phyloP scores from a whole-genome alignment of 495 filamentous ascomycete species.

The Thermochaetoides thermophila region DNA sequence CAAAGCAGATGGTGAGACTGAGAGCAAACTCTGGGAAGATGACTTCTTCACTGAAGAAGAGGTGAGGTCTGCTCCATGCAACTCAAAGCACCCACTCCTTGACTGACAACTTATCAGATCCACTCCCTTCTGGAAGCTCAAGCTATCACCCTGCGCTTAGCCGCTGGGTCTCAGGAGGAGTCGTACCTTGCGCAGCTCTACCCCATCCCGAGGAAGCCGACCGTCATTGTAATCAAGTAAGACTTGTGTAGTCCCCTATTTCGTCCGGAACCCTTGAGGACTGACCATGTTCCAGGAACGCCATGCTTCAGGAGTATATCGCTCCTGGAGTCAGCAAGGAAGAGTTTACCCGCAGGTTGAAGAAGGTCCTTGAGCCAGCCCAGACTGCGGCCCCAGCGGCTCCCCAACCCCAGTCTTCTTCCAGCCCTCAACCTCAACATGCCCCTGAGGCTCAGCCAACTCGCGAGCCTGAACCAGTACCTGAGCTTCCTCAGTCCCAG shows the following conservation, averaged over 20 bases:
- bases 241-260: slow-evolving; percentile 8
- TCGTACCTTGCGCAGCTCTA: slow-evolving; percentile 68
- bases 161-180: slow-evolving; percentile 60
- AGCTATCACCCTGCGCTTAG: slow-evolving; percentile 53
- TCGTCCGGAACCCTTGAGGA: background rate
- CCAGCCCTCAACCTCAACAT: too few species aligned
- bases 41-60: slow-evolving; percentile 50
- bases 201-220: slow-evolving; percentile 55
- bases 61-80: slow-evolving; percentile 21
- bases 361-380: slow-evolving; percentile 18
- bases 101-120: slow-evolving; percentile 18
- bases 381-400: background rate
- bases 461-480: too few species aligned
- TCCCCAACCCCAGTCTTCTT: background rate
- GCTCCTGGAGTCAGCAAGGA: slow-evolving; percentile 40
- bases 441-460: background rate
- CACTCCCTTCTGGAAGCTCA: slow-evolving; percentile 35
- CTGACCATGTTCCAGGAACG: slow-evolving; percentile 29
- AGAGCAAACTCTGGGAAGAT: slow-evolving; percentile 61
- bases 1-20: slow-evolving; percentile 40
- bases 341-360: slow-evolving; percentile 39
- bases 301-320: slow-evolving; percentile 50
- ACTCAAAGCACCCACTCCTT: background rate
- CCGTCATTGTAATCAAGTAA: slow-evolving; percentile 62
- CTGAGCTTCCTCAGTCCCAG: too few species aligned